Percentiles rank a stretch among this genome's conserved stretches.
Evolutionary conservation across 2,329 filamentous ascomycete species (phyloP).

Genomic region (Talaromyces sp.): DNA sequence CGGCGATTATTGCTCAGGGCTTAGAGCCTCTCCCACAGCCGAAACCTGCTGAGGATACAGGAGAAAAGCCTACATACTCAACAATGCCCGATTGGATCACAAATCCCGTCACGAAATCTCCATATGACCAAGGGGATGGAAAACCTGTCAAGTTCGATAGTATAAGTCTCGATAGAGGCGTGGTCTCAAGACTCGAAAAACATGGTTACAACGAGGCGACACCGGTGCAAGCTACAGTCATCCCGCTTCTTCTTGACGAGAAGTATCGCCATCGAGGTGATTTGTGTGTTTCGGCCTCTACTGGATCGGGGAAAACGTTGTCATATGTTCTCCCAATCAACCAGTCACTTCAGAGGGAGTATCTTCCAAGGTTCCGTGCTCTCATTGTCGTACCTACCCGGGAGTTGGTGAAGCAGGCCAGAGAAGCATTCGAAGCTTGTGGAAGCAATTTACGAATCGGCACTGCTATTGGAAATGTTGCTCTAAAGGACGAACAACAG

Average conservation of each 20-base stretch:
- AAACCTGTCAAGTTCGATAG: slow-evolving; percentile 56
- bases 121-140: slow-evolving; percentile 46
- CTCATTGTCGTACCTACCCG: slow-evolving; percentile 86
- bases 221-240: slow-evolving; percentile 72
- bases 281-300: slow-evolving; percentile 85
- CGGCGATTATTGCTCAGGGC: slow-evolving; percentile 47
- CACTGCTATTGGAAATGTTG: slow-evolving; percentile 76
- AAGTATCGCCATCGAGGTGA: slow-evolving; percentile 65
- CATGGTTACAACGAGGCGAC: slow-evolving; percentile 70
- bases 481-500: slow-evolving; percentile 63
- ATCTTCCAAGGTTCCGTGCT: slow-evolving; percentile 66
- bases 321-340: slow-evolving; percentile 87
- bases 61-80: slow-evolving; percentile 65
- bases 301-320: slow-evolving; percentile 91
- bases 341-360: slow-evolving; percentile 64
- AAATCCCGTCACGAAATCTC: slow-evolving; percentile 65
- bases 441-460: slow-evolving; percentile 70
- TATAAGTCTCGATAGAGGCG: slow-evolving; percentile 60
- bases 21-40: slow-evolving; percentile 78
- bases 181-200: slow-evolving; percentile 60
- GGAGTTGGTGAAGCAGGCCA: slow-evolving; percentile 83
- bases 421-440: slow-evolving; percentile 72
- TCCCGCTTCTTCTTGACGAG: slow-evolving; percentile 73
- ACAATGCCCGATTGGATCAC: slow-evolving; percentile 79
- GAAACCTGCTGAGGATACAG: slow-evolving; percentile 53